Evolutionary conservation across 495 filamentous ascomycete species (phyloP).

Genomic region (Penicillium bovifimosum): DNA sequence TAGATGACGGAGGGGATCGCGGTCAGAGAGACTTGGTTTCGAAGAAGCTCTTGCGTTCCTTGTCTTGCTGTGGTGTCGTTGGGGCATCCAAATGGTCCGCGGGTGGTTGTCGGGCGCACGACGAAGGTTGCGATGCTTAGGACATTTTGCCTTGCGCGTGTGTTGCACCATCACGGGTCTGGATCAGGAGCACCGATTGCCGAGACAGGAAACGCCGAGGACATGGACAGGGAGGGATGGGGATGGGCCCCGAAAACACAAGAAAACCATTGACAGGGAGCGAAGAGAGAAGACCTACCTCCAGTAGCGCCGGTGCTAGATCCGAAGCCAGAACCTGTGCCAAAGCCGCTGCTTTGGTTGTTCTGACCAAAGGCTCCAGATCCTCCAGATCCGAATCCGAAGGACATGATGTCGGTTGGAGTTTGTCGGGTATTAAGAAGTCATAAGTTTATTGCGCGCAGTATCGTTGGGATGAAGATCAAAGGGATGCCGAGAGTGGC

Average conservation of each 20-base stretch:
- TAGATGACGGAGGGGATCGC: constrained; percentile 42
- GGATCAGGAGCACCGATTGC: constrained; percentile 34
- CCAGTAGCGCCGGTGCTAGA: constrained; percentile 33
- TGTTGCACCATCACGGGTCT: constrained; percentile 32
- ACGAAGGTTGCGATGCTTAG: constrained; percentile 8
- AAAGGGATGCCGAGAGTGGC: constrained; percentile 4
- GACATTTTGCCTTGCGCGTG: constrained; percentile 17
- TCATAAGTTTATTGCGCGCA: constrained; percentile 32
- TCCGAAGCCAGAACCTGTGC: constrained; percentile 36
- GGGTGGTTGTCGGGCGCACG: constrained; percentile 16
- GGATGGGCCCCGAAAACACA: constrained; percentile 13
- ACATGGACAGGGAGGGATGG: constrained; percentile 15
- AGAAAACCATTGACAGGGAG: constrained; percentile 6
- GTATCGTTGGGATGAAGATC: constrained; percentile 4
- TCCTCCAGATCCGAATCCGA: constrained; percentile 31
- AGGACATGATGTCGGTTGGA: constrained; percentile 40
- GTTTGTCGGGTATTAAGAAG: constrained; percentile 22
- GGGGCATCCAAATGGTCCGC: constrained; percentile 26
- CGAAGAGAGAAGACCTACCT: constrained; percentile 38
- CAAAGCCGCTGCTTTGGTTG: constrained; percentile 50
- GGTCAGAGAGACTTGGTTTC: constrained; percentile 40
- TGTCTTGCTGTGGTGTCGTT: constrained; percentile 38
- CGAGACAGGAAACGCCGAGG: constrained; percentile 18
- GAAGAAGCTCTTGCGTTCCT: constrained; percentile 31
- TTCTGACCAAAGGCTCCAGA: constrained; percentile 58